Evolutionary conservation across 2,329 filamentous ascomycete species (phyloP).

Genomic region (Alternaria viburni): DNA sequence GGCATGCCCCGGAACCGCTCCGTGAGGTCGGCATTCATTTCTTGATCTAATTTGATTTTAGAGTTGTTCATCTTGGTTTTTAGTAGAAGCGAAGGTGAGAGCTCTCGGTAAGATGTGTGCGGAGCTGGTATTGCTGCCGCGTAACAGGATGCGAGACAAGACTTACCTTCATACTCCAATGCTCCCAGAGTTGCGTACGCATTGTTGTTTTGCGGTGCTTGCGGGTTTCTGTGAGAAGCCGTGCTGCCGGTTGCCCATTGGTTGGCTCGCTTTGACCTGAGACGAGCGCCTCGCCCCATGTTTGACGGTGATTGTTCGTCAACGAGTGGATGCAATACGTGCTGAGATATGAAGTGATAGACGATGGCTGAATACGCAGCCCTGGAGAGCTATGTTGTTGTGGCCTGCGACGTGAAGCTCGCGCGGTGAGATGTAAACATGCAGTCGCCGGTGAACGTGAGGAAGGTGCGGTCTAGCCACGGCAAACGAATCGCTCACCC

Average conservation of each 20-base stretch:
- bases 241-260: slow-evolving; percentile 5
- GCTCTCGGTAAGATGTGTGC: not conserved
- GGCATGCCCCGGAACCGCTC: slow-evolving; percentile 18
- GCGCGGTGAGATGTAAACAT: not conserved
- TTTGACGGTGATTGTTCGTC: not conserved
- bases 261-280: slow-evolving; percentile 1
- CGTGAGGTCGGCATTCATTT: slow-evolving; percentile 22
- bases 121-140: not conserved
- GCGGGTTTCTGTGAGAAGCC: not conserved
- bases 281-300: slow-evolving; percentile 14
- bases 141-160: not conserved
- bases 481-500: slow-evolving; percentile 1
- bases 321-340: not conserved
- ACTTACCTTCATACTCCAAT: slow-evolving; percentile 13
- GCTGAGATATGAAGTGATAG: not conserved
- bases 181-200: slow-evolving; percentile 11
- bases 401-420: not conserved
- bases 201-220: slow-evolving; percentile 9
- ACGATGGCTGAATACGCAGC: not conserved
- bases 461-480: slow-evolving; percentile 7
- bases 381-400: not conserved
- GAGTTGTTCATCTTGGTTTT: not conserved
- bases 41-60: slow-evolving; percentile 18
- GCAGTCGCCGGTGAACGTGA: not conserved
- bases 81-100: not conserved